These are phyloP conservation scores for Penicillium angulare DNA, from an alignment of 495 filamentous ascomycete genomes.

Conservation along the genomic window DNA sequence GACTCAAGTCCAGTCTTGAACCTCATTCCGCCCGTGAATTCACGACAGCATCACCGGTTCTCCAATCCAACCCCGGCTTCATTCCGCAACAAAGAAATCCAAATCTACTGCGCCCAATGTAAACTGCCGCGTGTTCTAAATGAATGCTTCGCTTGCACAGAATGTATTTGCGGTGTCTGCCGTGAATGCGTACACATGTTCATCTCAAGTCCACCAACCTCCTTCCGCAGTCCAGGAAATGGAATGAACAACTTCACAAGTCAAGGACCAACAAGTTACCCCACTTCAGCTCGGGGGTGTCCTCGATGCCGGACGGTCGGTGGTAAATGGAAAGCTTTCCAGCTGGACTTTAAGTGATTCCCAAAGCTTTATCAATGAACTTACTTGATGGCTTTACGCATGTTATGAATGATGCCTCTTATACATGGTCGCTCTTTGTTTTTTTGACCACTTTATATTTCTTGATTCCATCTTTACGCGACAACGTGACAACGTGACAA, in stretches of 20 bases:
- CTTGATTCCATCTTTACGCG: not conserved
- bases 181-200: conserved; percentile 79
- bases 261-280: conserved; percentile 41
- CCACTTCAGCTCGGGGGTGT: conserved; percentile 44
- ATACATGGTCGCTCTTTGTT: conserved; percentile 21
- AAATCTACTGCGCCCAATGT: conserved; percentile 87
- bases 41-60: conserved; percentile 47
- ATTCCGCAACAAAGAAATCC: conserved; percentile 55
- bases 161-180: conserved; percentile 91
- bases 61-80: conserved; percentile 47
- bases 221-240: conserved; percentile 38
- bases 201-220: conserved; percentile 49
- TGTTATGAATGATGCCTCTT: conserved; percentile 41
- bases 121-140: conserved; percentile 68
- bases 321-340: conserved; percentile 55
- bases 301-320: conserved; percentile 50
- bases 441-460: conserved; percentile 12
- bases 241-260: conserved; percentile 30
- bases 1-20: conserved; percentile 52
- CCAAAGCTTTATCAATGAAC: too few relatives aligned
- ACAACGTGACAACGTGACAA: conserved; percentile 6
- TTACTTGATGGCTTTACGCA: conserved; percentile 31
- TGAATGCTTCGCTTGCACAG: conserved; percentile 87
- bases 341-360: conserved; percentile 50
- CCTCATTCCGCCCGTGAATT: conserved; percentile 36